Base-by-base conservation (phyloP, 768 basidiomycete species). In the Leccinum rimulosum region DNA sequence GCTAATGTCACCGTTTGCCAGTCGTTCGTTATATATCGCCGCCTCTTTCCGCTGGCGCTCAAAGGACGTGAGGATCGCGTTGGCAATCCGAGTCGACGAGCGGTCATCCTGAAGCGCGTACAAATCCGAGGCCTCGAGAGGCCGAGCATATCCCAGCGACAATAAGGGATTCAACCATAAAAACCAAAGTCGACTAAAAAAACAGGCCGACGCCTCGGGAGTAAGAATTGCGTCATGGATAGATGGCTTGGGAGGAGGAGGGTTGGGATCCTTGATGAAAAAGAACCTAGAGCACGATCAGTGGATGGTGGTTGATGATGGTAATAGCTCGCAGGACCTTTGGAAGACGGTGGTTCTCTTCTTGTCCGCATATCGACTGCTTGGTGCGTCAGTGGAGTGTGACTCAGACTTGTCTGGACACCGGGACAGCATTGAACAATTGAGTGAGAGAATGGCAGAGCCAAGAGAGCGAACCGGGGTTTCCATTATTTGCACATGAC, bases 41-140 rank as follows among this genome's bases (percentile, higher is more conserved):
- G 89, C 91, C 40, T 76, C 77, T 59, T 74, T 73, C 27, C 75
- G 71, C 2, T 91, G 80, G 14, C 76, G 71, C 22, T 86, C 82
- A 68, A 88, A 94, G 0, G 89, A 88, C 4, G 71, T 72, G 19
- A 81, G 77, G 45, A 96, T 88, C 35, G 79, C 75, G 1, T 82
- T 75, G 3, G 89, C 88, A 40, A 93, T 83, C 15, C 74, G 66
- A 2, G 77, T 79, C 0, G 93, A 81, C 2, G 82, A 77, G 31
- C 85, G 82, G 28, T 82, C 71, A 38, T 85, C 82, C 59, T 85
- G 85, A 25, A 95, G 83, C 71, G 84, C 89, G 79, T 87, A 95
- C 3, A 95, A 77, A 72, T 95, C 93, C 0, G 87, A 74, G 0
- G 85, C 85, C 66, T 93, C 88, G 2, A 96, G 79, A 1, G 93